A percentile compares a stretch with the other conserved stretches of the same genome.
phyloP scores from a whole-genome alignment of 345 rosid genomes.

The Conringia planisiliqua region DNA sequence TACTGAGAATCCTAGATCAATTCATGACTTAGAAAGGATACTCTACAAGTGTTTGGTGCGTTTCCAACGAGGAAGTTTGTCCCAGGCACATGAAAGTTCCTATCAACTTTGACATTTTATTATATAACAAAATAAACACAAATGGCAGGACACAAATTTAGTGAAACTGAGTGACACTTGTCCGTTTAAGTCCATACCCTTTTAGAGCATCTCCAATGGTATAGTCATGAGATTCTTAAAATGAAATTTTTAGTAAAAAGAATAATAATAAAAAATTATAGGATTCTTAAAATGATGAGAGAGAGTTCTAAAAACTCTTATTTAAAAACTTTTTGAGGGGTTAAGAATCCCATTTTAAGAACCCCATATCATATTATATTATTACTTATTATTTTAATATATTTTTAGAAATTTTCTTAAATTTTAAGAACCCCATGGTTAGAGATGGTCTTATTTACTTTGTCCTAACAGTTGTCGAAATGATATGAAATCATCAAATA shows the following conservation, averaged over 20 bases:
- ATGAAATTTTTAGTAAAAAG: no score
- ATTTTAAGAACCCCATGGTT: no score
- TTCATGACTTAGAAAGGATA: background rate
- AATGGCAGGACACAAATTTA: slow-evolving; percentile 13
- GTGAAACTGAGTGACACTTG: slow-evolving; percentile 16
- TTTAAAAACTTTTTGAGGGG: no score
- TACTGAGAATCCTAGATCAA: background rate
- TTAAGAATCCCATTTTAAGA: no score
- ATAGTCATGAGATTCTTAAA: no score
- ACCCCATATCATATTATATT: no score
- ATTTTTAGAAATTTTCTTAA: no score
- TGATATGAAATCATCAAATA: slow-evolving; percentile 18
- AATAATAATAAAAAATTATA: no score
- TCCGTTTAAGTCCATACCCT: background rate
- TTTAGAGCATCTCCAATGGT: no score
- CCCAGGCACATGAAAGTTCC: slow-evolving; percentile 25
- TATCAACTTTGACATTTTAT: slow-evolving; percentile 29
- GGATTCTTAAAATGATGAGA: no score
- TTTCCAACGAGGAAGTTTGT: slow-evolving; percentile 21
- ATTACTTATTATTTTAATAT: no score
- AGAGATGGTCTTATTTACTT: background rate
- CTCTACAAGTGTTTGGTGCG: slow-evolving; percentile 18
- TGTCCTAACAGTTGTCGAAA: slow-evolving; percentile 1
- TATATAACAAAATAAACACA: slow-evolving; percentile 6
- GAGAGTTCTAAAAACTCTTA: no score